Evolutionary conservation across 352 stramenopile species (phyloP).

Genomic region (Pythium diclinum): DNA sequence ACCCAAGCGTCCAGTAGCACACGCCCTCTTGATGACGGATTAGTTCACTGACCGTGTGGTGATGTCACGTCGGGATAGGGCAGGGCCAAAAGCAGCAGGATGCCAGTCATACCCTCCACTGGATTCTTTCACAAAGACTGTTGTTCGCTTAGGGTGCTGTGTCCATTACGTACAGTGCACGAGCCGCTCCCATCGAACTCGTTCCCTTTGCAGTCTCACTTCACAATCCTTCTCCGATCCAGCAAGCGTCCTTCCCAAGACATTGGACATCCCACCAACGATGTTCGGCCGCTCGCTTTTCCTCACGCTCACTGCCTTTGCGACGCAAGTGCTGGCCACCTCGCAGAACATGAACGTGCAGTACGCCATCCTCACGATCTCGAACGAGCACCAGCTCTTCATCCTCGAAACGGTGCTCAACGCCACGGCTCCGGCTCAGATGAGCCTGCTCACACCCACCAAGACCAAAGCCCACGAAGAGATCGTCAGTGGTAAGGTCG

Average conservation of each 20-base stretch:
- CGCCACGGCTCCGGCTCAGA: neutral
- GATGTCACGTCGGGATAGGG: too few relatives aligned
- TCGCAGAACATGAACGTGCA: neutral
- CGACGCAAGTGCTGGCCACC: neutral
- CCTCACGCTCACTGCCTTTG: neutral
- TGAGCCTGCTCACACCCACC: neutral
- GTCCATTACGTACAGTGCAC: too few relatives aligned
- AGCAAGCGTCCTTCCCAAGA: neutral
- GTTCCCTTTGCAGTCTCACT: neutral
- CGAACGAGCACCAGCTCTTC: slow-evolving; percentile 2
- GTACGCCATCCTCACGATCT: slow-evolving; percentile 2
- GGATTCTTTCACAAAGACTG: too few relatives aligned
- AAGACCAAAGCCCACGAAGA: neutral
- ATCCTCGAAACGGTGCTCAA: slow-evolving; percentile 2
- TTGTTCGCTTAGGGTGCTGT: too few relatives aligned
- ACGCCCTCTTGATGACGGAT: too few relatives aligned
- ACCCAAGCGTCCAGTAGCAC: too few relatives aligned
- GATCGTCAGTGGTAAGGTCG: neutral
- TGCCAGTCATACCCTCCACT: too few relatives aligned
- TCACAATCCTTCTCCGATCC: neutral
- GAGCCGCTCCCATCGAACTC: too few relatives aligned
- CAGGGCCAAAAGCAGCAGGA: too few relatives aligned
- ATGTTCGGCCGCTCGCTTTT: neutral
- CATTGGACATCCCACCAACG: neutral
- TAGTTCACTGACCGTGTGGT: too few relatives aligned